phyloP scores from a whole-genome alignment of 2,329 filamentous ascomycete genomes.

The Graphiopsis chlorocephala region DNA sequence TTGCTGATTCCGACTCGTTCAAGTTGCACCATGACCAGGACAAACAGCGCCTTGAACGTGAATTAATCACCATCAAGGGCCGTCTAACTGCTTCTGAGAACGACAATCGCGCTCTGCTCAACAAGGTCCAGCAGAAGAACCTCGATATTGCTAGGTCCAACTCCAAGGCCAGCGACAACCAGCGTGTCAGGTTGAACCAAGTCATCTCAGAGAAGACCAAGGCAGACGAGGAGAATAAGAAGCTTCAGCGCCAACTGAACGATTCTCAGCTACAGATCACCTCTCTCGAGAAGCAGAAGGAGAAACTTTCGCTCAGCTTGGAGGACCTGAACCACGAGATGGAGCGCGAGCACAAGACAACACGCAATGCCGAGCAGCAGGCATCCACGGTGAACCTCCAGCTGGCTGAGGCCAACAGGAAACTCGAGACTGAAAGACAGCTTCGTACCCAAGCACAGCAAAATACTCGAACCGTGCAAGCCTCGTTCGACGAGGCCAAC shows the following conservation, averaged over 20 bases:
- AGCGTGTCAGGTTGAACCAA: conserved; percentile 70
- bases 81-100: conserved; percentile 90
- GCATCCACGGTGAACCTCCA: conserved; percentile 78
- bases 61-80: conserved; percentile 86
- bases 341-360: conserved; percentile 82
- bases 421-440: conserved; percentile 85
- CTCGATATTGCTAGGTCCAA: conserved; percentile 90
- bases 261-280: conserved; percentile 80
- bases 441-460: conserved; percentile 79
- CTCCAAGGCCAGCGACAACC: conserved; percentile 79
- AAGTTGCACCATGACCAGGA: conserved; percentile 87
- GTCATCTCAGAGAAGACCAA: conserved; percentile 81
- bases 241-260: conserved; percentile 77
- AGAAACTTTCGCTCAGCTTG: conserved; percentile 82
- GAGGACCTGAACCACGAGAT: conserved; percentile 94
- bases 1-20: conserved; percentile 85
- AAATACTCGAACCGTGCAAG: conserved; percentile 77
- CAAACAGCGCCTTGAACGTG: conserved; percentile 87
- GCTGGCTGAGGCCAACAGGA: conserved; percentile 83
- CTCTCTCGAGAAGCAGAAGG: conserved; percentile 87
- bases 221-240: conserved; percentile 77
- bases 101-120: conserved; percentile 89
- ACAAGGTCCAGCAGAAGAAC: conserved; percentile 96
- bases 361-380: conserved; percentile 83
- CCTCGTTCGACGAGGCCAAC: conserved; percentile 73